A percentile compares a stretch with the other conserved stretches of the same genome.
Evolutionary conservation across 495 filamentous ascomycete species (phyloP).

Genomic region (Thermochaetoides thermophila): DNA sequence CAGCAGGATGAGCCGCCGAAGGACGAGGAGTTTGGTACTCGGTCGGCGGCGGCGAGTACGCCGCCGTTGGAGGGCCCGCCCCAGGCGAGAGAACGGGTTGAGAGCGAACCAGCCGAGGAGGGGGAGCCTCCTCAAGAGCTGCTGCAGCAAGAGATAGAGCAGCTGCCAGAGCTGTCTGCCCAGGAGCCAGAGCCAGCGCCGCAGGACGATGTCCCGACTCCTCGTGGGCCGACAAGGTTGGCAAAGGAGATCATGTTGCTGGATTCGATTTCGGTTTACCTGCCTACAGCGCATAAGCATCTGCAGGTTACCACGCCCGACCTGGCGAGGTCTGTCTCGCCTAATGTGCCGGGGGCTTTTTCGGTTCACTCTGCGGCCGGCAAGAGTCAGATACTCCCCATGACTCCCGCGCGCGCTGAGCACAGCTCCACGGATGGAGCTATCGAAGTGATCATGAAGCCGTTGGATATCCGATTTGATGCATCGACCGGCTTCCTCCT

Average conservation of each 20-base stretch:
- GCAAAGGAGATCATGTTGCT: slow-evolving; percentile 34
- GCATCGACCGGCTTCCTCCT: slow-evolving; percentile 54
- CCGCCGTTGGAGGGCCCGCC: too few species aligned
- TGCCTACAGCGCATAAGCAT: slow-evolving; percentile 27
- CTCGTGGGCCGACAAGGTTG: slow-evolving; percentile 31
- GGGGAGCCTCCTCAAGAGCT: too few species aligned
- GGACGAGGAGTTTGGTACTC: too few species aligned
- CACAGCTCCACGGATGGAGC: too few species aligned
- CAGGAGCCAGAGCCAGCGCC: slow-evolving; percentile 6
- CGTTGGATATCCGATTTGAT: slow-evolving; percentile 46
- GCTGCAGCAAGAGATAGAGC: too few species aligned
- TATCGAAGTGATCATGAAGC: slow-evolving; percentile 41
- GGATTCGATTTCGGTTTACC: slow-evolving; percentile 26
- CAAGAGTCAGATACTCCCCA: too few species aligned
- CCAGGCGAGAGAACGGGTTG: too few species aligned
- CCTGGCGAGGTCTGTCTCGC: slow-evolving; percentile 21
- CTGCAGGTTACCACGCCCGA: slow-evolving; percentile 15
- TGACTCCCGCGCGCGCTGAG: too few species aligned
- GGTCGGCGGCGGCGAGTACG: too few species aligned
- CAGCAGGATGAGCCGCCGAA: not conserved
- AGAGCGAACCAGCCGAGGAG: too few species aligned
- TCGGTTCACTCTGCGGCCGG: slow-evolving; percentile 28
- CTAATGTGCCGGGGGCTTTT: slow-evolving; percentile 42
- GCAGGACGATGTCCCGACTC: slow-evolving; percentile 27
- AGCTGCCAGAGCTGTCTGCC: not conserved